A percentile compares a stretch with the other conserved stretches of the same genome.
Evolutionary conservation across 345 rosid species (phyloP).

Genomic region (Gossypium longicalyx): DNA sequence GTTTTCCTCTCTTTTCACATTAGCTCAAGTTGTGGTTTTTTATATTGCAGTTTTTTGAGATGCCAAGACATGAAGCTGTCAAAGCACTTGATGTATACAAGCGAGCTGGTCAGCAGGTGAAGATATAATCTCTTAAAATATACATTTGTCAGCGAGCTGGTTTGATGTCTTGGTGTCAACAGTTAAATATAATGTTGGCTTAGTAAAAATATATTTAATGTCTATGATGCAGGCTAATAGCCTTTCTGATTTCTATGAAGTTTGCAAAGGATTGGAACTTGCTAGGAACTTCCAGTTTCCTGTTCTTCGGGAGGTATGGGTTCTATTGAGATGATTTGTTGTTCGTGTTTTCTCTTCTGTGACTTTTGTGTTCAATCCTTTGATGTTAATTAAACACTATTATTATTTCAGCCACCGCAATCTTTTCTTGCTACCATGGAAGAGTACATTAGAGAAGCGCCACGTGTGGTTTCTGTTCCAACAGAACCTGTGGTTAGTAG

Average conservation of each 20-base stretch:
- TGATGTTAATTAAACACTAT: background rate
- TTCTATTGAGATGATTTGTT: slow-evolving; percentile 10
- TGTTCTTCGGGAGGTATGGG: slow-evolving; percentile 73
- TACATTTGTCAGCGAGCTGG: background rate
- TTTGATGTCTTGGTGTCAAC: background rate
- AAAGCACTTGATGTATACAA: slow-evolving; percentile 79
- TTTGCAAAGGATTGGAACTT: slow-evolving; percentile 95
- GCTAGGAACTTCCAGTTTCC: slow-evolving; percentile 99
- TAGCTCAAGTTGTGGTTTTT: slow-evolving; percentile 6
- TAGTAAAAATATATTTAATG: slow-evolving; percentile 11
- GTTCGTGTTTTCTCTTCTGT: background rate
- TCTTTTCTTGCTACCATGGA: slow-evolving; percentile 94
- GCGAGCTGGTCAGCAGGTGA: slow-evolving; percentile 89
- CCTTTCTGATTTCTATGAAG: slow-evolving; percentile 90
- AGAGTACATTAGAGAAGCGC: slow-evolving; percentile 96
- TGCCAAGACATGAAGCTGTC: slow-evolving; percentile 93
- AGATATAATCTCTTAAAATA: slow-evolving; percentile 17
- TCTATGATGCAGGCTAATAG: slow-evolving; percentile 62
- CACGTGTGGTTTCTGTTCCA: slow-evolving; percentile 73
- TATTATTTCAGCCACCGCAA: slow-evolving; percentile 74
- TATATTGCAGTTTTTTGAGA: slow-evolving; percentile 80
- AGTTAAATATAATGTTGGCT: background rate
- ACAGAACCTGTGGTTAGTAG: slow-evolving; percentile 62
- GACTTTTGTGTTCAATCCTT: background rate
- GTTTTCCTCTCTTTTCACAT: background rate